Base-by-base conservation (phyloP, 2,329 filamentous ascomycete species). In the Pseudocercospora fuligena region DNA sequence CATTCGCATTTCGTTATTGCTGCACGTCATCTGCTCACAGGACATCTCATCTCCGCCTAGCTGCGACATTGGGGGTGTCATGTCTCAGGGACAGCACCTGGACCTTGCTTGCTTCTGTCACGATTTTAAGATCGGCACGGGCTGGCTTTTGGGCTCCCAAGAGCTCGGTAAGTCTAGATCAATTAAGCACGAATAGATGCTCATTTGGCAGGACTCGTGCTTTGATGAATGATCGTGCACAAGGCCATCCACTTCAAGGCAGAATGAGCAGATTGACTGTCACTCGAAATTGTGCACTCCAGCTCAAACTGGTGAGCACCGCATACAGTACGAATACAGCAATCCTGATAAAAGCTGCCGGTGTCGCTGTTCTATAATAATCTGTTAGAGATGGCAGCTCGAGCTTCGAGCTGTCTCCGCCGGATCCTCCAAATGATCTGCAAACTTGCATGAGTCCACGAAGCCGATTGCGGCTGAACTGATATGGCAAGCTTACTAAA, bases 71-170 rank as follows among this genome's bases (percentile, higher is more conserved):
- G 8, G 25, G 12, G 8, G 51, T 54, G 51, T 54, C 51, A 54
- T 54, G 51, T 54, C 51, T 54, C 51, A 54, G 47, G 5, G 25
- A 25, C 21, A 7, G 23, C 21, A n/a, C 21, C 51, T 54, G 51
- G 25, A 27, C 51, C 51, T 27, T 54, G 51, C 25, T 54, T 25
- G 51, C 51, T 54, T 54, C 51, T 54, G 51, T 31, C 51, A 54
- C 9, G 25, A 54, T 29, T 29, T 27, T 31, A 25, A 54, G 51
- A 54, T 54, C 25, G 49, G 19, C 49, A 53, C 23, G 29, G 46
- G 8, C 19, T 25, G 23, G 9, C 19, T 54, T 8, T 54, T 27
- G 25, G 9, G 5, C 16, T 54, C 16, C 25, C 51, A 54, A n/a
- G 6, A 27, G 12, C 25, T 25, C 51, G 51, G 51, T 54, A 54